These are phyloP conservation scores for Ilyonectria mors-panacis DNA, from an alignment of 2,329 filamentous ascomycete species.

Conservation along the genomic window DNA sequence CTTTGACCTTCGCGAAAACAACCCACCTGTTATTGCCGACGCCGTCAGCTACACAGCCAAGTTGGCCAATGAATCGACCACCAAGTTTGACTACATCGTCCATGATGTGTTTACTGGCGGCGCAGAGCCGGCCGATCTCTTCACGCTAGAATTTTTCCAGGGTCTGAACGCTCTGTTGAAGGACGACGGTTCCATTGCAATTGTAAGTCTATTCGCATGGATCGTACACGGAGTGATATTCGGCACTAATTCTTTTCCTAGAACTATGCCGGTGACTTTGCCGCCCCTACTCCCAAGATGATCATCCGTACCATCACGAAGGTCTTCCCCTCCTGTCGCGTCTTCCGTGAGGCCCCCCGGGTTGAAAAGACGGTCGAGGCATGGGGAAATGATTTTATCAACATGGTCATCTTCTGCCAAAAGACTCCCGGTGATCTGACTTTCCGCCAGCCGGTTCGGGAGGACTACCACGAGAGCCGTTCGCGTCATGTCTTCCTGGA, in stretches of 20 bases:
- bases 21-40: slow-evolving; percentile 85
- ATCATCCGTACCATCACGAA: slow-evolving; percentile 85
- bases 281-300: slow-evolving; percentile 80
- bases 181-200: slow-evolving; percentile 86
- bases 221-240: not conserved
- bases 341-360: slow-evolving; percentile 84
- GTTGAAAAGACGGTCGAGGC: slow-evolving; percentile 63
- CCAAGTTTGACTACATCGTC: slow-evolving; percentile 89
- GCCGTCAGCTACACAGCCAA: slow-evolving; percentile 78
- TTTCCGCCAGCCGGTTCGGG: slow-evolving; percentile 76
- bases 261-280: slow-evolving; percentile 96
- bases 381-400: slow-evolving; percentile 82
- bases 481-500: slow-evolving; percentile 79
- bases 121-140: slow-evolving; percentile 89
- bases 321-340: slow-evolving; percentile 90
- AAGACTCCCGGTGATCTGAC: slow-evolving; percentile 69
- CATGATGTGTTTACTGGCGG: slow-evolving; percentile 99
- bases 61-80: slow-evolving; percentile 58
- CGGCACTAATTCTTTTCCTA: slow-evolving; percentile 53
- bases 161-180: slow-evolving; percentile 80
- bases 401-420: slow-evolving; percentile 95
- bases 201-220: slow-evolving; percentile 72
- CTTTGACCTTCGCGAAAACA: slow-evolving; percentile 84
- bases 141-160: slow-evolving; percentile 87
- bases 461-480: slow-evolving; percentile 81